Conservation (phyloP, 805 yeast genomes). For the Ogataea saltuana region DNA sequence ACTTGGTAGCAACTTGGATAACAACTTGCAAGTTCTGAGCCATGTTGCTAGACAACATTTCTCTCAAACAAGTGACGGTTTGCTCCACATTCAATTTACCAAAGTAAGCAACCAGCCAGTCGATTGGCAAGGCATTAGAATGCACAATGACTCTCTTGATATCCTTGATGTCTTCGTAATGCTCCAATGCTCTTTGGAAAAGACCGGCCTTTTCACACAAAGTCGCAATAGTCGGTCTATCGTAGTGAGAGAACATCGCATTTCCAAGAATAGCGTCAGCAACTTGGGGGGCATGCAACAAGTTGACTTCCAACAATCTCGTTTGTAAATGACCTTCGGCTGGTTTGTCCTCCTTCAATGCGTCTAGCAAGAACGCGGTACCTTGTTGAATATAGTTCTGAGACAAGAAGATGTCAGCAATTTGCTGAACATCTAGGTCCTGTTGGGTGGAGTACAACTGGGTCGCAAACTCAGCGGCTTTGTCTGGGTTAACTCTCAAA, state of each 20-base stretch:
- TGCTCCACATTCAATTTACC: slow-evolving; percentile 95
- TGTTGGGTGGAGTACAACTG: slow-evolving; percentile 67
- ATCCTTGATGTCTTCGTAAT: slow-evolving; percentile 91
- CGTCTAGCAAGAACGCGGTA: slow-evolving; percentile 94
- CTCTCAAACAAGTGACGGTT: slow-evolving; percentile 81
- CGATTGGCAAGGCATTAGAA: slow-evolving; percentile 80
- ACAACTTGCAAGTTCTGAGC: slow-evolving; percentile 90
- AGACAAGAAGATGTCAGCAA: slow-evolving; percentile 91
- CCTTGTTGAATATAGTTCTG: slow-evolving; percentile 97
- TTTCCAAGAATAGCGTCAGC: slow-evolving; percentile 98
- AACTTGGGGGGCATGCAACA: slow-evolving; percentile 97
- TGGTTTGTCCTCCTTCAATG: slow-evolving; percentile 89
- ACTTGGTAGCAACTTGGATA: slow-evolving; percentile 95
- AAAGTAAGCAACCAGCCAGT: slow-evolving; percentile 90
- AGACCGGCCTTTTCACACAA: slow-evolving; percentile 96
- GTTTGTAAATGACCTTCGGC: slow-evolving; percentile 96
- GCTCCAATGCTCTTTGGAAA: slow-evolving; percentile 93
- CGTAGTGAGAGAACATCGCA: slow-evolving; percentile 93
- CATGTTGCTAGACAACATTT: slow-evolving; percentile 75
- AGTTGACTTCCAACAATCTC: slow-evolving; percentile 85
- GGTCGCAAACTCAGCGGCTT: slow-evolving; percentile 95
- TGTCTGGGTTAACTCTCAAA: slow-evolving; percentile 92
- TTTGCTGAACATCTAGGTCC: slow-evolving; percentile 75
- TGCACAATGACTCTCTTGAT: slow-evolving; percentile 93
- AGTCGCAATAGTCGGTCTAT: slow-evolving; percentile 87